Conservation (phyloP, 2,329 filamentous ascomycete genomes). For the Aureobasidium lini region DNA sequence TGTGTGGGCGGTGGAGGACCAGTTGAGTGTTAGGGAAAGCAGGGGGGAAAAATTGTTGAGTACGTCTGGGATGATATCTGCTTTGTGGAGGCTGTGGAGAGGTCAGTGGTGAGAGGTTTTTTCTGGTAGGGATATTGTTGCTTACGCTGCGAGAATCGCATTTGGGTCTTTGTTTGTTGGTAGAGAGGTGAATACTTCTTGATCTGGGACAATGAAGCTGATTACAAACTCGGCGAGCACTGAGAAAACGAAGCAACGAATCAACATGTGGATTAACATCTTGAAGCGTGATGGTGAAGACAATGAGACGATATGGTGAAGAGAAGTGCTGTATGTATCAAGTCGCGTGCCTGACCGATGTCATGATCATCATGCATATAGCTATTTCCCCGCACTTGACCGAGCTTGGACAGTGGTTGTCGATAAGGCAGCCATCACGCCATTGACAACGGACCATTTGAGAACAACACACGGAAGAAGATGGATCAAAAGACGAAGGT, state of each 20-base stretch:
- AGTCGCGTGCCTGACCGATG: not conserved
- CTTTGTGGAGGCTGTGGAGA: not conserved
- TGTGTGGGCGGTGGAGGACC: constrained; percentile 38
- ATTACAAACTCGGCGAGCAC: not conserved
- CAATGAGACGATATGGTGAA: not conserved
- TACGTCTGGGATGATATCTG: constrained; percentile 35
- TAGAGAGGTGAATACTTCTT: not conserved
- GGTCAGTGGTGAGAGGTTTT: no score
- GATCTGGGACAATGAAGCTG: not conserved
- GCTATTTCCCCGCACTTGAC: not conserved
- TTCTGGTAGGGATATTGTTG: not conserved
- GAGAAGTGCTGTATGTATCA: not conserved
- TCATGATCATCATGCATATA: not conserved
- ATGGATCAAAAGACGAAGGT: not conserved
- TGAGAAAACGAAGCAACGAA: not conserved
- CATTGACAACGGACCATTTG: not conserved
- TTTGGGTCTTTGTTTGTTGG: not conserved
- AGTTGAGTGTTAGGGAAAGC: constrained; percentile 43
- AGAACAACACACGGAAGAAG: not conserved
- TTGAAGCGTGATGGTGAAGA: not conserved
- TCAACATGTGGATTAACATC: not conserved
- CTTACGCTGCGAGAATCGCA: not conserved
- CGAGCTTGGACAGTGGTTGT: no score
- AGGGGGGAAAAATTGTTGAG: constrained; percentile 53
- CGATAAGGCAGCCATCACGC: not conserved